A percentile compares a stretch with the other conserved stretches of the same genome.
Conservation (phyloP, 257 asterid genomes). For the Phtheirospermum japonicum region DNA sequence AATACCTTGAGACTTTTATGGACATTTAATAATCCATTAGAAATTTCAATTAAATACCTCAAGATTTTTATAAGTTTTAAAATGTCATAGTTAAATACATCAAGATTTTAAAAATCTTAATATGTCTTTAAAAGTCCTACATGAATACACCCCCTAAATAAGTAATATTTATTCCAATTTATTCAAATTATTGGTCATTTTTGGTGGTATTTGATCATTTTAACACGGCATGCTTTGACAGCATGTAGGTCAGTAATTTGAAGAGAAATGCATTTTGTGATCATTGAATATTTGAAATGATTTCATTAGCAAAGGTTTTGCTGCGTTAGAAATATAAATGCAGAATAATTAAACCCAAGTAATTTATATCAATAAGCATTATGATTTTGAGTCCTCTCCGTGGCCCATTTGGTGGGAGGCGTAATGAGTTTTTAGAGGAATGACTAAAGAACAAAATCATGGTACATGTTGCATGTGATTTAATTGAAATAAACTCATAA, state of each 20-base stretch:
- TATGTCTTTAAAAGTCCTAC: no score
- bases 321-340: slow-evolving; percentile 20
- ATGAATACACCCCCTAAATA: no score
- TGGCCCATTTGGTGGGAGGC: slow-evolving; percentile 23
- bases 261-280: not conserved
- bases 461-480: not conserved
- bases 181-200: not conserved
- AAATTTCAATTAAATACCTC: no score
- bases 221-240: slow-evolving; percentile 25
- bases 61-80: no score
- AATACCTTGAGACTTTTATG: no score
- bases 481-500: not conserved
- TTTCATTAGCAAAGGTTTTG: slow-evolving; percentile 13
- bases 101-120: no score
- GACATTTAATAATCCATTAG: no score
- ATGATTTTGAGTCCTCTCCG: slow-evolving; percentile 21
- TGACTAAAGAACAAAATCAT: slow-evolving; percentile 20
- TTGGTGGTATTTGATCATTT: not conserved
- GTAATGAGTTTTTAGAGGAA: slow-evolving; percentile 16
- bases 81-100: no score
- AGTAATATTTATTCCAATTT: no score
- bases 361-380: slow-evolving; percentile 15
- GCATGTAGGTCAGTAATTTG: slow-evolving; percentile 23
- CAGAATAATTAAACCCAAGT: slow-evolving; percentile 23
- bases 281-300: slow-evolving; percentile 18